These are phyloP conservation scores for Boechera divaricarpa DNA, from an alignment of 345 rosid genomes.

Conservation along the genomic window DNA sequence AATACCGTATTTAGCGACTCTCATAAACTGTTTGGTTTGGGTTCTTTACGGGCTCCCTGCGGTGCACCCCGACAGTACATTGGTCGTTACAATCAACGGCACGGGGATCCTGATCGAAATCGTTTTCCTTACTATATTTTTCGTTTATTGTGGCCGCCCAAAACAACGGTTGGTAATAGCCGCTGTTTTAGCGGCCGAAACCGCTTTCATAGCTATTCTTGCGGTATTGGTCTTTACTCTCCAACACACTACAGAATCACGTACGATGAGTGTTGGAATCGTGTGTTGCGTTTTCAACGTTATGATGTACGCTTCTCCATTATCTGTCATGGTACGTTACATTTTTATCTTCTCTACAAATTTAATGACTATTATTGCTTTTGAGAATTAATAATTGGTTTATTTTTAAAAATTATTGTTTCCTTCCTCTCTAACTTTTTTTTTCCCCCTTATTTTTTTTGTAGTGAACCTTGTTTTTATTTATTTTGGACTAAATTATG, in stretches of 20 bases:
- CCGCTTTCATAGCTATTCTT: constrained; percentile 46
- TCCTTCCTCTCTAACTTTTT: not conserved
- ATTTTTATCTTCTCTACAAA: not conserved
- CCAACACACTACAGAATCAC: constrained; percentile 50
- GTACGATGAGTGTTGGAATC: constrained; percentile 66
- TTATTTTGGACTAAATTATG: not conserved
- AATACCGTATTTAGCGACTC: constrained; percentile 76
- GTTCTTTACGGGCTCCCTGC: constrained; percentile 78
- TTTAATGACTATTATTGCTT: not conserved
- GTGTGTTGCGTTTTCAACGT: constrained; percentile 63
- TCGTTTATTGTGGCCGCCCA: constrained; percentile 48
- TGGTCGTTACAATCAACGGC: constrained; percentile 79
- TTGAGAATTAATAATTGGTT: too few relatives aligned
- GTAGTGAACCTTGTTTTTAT: not conserved
- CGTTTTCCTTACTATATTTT: constrained; percentile 54
- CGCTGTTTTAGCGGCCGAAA: constrained; percentile 44
- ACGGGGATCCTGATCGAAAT: constrained; percentile 66
- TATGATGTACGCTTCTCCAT: constrained; percentile 89
- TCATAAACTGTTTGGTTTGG: constrained; percentile 85
- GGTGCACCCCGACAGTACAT: constrained; percentile 69
- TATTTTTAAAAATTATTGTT: not conserved
- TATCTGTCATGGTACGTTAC: constrained; percentile 72
- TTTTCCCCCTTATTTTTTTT: not conserved
- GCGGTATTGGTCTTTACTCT: constrained; percentile 51
- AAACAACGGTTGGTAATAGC: constrained; percentile 51